Evolutionary conservation across 1,284 basidiomycete genomes (phyloP).

Genomic region (Flammula alnicola): DNA sequence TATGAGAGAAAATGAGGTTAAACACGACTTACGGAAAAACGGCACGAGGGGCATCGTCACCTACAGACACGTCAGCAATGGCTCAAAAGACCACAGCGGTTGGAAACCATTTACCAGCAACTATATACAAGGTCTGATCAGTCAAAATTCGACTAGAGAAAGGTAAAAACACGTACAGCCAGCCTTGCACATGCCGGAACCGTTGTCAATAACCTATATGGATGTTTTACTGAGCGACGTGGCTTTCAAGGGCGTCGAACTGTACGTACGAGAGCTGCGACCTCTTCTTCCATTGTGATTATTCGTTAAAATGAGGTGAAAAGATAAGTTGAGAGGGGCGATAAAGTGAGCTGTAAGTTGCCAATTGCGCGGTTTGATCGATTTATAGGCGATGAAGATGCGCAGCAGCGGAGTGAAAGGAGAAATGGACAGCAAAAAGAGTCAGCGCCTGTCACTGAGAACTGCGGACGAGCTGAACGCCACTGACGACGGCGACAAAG

Average conservation of each 20-base stretch:
- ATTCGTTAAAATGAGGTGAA: slow-evolving; percentile 25
- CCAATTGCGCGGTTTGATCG: slow-evolving; percentile 2
- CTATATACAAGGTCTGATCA: slow-evolving; percentile 34
- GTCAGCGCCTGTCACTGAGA: background rate
- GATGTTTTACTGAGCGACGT: background rate
- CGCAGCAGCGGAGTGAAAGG: slow-evolving; percentile 18
- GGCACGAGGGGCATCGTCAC: slow-evolving; percentile 73
- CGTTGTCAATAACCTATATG: slow-evolving; percentile 77
- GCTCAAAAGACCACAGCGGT: slow-evolving; percentile 1
- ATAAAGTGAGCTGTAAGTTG: slow-evolving; percentile 13
- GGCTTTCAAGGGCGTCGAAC: background rate
- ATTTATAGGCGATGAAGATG: slow-evolving; percentile 17
- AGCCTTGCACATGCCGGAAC: slow-evolving; percentile 93
- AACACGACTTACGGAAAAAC: slow-evolving; percentile 63
- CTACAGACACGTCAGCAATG: slow-evolving; percentile 35
- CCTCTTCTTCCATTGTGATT: slow-evolving; percentile 34
- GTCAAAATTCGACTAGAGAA: slow-evolving; percentile 21
- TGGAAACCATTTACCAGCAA: slow-evolving; percentile 47
- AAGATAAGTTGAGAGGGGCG: slow-evolving; percentile 15
- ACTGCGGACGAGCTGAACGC: slow-evolving; percentile 7
- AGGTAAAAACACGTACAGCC: slow-evolving; percentile 62
- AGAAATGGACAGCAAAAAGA: background rate
- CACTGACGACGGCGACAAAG: slow-evolving; percentile 3
- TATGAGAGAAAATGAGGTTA: background rate
- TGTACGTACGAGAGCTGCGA: slow-evolving; percentile 32